Evolutionary conservation across 2,329 filamentous ascomycete species (phyloP).

Genomic region (Neospermospora avenae): DNA sequence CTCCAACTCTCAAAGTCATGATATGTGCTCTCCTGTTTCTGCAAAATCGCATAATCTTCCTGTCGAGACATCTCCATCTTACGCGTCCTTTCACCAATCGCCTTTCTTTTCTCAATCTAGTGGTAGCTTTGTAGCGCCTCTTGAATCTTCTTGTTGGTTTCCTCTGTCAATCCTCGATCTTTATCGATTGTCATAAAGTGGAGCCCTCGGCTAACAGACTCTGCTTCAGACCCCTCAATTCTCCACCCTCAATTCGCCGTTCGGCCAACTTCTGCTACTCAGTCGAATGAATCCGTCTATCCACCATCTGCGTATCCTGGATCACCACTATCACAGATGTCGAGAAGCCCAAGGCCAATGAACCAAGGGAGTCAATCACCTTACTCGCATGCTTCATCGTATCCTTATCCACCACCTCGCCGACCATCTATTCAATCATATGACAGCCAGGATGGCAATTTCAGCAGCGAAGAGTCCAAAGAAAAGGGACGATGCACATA

Average conservation of each 20-base stretch:
- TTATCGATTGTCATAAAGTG: slow-evolving; percentile 5
- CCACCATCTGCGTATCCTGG: slow-evolving; percentile 31
- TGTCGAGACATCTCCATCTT: slow-evolving; percentile 22
- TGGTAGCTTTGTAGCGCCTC: slow-evolving; percentile 50
- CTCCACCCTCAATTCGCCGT: slow-evolving; percentile 30
- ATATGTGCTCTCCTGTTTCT: slow-evolving; percentile 27
- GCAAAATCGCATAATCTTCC: slow-evolving; percentile 18
- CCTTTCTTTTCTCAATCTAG: slow-evolving; percentile 52
- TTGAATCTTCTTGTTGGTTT: slow-evolving; percentile 53
- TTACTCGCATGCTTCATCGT: slow-evolving; percentile 29
- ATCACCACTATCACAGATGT: slow-evolving; percentile 34
- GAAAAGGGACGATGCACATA: slow-evolving; percentile 48
- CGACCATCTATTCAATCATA: slow-evolving; percentile 31
- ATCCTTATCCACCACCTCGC: slow-evolving; percentile 31
- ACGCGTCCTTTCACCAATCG: slow-evolving; percentile 34
- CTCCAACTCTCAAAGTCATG: slow-evolving; percentile 23
- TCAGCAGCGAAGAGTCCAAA: slow-evolving; percentile 33
- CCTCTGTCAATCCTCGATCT: slow-evolving; percentile 36
- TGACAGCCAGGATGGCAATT: slow-evolving; percentile 32
- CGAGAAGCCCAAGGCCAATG: slow-evolving; percentile 30
- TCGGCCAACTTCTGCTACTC: slow-evolving; percentile 26
- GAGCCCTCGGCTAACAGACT: slow-evolving; percentile 26
- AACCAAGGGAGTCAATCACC: slow-evolving; percentile 34
- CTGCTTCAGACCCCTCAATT: slow-evolving; percentile 33
- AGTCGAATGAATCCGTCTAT: slow-evolving; percentile 30